Conservation (phyloP, 2,329 filamentous ascomycete species). For the Aaosphaeria pasadenensis region DNA sequence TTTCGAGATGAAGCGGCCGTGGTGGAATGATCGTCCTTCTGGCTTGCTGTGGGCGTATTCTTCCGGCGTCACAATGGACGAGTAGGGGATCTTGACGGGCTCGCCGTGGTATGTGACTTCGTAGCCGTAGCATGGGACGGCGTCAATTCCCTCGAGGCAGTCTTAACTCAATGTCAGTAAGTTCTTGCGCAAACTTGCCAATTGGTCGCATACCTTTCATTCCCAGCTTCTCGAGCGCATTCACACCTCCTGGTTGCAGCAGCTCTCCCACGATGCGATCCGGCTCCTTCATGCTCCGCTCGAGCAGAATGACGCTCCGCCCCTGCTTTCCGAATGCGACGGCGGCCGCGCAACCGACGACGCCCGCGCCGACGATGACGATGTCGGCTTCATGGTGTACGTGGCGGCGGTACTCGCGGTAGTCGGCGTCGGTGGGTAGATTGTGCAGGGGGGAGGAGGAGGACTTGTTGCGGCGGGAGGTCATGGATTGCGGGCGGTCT, state of each 20-base stretch:
- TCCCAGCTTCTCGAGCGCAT: slow-evolving; percentile 74
- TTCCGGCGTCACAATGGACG: slow-evolving; percentile 50
- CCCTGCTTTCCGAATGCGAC: slow-evolving; percentile 84
- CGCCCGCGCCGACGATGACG: slow-evolving; percentile 86
- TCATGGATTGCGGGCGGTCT: neutral
- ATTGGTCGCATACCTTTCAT: slow-evolving; percentile 46
- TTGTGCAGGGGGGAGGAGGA: slow-evolving; percentile 10
- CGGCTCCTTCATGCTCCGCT: slow-evolving; percentile 85
- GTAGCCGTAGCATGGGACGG: slow-evolving; percentile 79
- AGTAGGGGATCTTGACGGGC: slow-evolving; percentile 75
- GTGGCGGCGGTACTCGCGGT: slow-evolving; percentile 46
- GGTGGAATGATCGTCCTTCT: slow-evolving; percentile 83
- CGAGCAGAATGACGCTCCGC: slow-evolving; percentile 84
- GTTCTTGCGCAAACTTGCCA: too few species aligned
- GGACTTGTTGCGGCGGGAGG: slow-evolving; percentile 1
- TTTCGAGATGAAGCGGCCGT: slow-evolving; percentile 86
- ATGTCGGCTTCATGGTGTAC: slow-evolving; percentile 70
- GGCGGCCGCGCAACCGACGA: slow-evolving; percentile 84
- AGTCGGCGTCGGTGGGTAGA: slow-evolving; percentile 13
- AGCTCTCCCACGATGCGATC: slow-evolving; percentile 95
- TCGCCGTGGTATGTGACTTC: slow-evolving; percentile 79
- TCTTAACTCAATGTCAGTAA: slow-evolving; percentile 38
- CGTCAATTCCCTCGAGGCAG: slow-evolving; percentile 86
- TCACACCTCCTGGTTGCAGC: slow-evolving; percentile 86
- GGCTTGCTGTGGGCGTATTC: slow-evolving; percentile 43